A percentile compares a stretch with the other conserved stretches of the same genome.
Evolutionary conservation across 805 yeast species (phyloP).

Genomic region (Starmera caribaea): DNA sequence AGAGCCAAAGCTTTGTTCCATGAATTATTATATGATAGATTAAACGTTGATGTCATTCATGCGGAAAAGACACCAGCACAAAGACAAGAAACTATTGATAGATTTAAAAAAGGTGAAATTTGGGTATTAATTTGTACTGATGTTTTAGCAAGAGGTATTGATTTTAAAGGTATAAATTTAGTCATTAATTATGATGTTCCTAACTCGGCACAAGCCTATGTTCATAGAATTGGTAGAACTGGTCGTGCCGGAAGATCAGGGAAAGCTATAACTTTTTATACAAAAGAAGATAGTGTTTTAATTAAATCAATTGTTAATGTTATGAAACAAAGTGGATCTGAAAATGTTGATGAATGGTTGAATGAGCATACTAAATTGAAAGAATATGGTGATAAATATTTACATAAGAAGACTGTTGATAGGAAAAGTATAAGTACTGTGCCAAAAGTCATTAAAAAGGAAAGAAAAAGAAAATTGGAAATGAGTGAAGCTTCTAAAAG

Average conservation of each 20-base stretch:
- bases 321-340: conserved; percentile 85
- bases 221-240: conserved; percentile 97
- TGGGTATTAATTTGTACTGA: conserved; percentile 98
- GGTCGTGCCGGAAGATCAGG: conserved; percentile 92
- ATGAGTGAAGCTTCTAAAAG: conserved; percentile 73
- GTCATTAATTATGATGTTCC: conserved; percentile 98
- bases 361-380: conserved; percentile 54
- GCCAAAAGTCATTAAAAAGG: conserved; percentile 55
- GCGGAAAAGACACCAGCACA: conserved; percentile 88
- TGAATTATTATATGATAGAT: conserved; percentile 81
- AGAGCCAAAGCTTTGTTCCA: conserved; percentile 95
- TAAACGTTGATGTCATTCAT: conserved; percentile 92
- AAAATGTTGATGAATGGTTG: conserved; percentile 69
- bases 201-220: conserved; percentile 85
- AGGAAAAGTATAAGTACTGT: conserved; percentile 80
- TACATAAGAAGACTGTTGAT: conserved; percentile 48
- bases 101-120: conserved; percentile 80
- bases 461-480: conserved; percentile 51
- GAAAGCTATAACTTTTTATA: conserved; percentile 82
- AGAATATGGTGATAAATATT: conserved; percentile 48
- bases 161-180: conserved; percentile 88
- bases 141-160: conserved; percentile 93
- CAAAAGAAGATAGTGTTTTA: conserved; percentile 74
- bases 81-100: conserved; percentile 73
- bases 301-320: conserved; percentile 85